phyloP scores from a whole-genome alignment of 352 stramenopile genomes.

The Phytopythium montanum region DNA sequence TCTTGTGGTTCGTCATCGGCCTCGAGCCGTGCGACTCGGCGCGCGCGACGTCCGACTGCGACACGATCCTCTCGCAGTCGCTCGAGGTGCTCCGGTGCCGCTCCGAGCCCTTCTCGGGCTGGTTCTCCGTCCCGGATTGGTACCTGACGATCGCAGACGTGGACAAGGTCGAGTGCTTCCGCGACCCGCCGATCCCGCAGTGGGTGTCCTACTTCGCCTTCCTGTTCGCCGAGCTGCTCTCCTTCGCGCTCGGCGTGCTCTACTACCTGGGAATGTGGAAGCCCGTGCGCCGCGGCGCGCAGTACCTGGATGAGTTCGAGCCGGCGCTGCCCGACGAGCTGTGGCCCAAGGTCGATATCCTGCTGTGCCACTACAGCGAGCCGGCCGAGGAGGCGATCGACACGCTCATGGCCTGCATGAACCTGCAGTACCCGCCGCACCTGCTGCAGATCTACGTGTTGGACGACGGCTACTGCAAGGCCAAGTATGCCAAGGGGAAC shows the following conservation, averaged over 20 bases:
- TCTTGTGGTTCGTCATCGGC: conserved; percentile 83
- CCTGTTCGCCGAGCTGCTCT: conserved; percentile 63
- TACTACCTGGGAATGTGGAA: conserved; percentile 91
- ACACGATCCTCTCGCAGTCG: conserved; percentile 55
- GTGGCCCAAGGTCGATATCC: conserved; percentile 82
- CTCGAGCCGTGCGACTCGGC: conserved; percentile 72
- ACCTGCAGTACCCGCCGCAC: conserved; percentile 85
- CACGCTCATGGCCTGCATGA: conserved; percentile 84
- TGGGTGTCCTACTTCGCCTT: conserved; percentile 82
- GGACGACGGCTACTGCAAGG: conserved; percentile 81
- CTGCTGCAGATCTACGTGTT: conserved; percentile 84
- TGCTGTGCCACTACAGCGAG: conserved; percentile 82
- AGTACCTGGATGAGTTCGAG: conserved; percentile 89
- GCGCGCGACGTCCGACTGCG: conserved; percentile 47
- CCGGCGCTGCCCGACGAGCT: conserved; percentile 74
- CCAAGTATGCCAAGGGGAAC: conserved; percentile 81
- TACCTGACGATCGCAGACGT: conserved; percentile 67
- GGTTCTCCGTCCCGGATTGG: conserved; percentile 63
- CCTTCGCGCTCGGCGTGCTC: conserved; percentile 59
- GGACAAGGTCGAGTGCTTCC: conserved; percentile 73
- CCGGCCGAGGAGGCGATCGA: conserved; percentile 83
- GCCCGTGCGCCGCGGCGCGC: conserved; percentile 75
- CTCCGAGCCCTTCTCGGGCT: conserved; percentile 52
- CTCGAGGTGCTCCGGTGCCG: conserved; percentile 47
- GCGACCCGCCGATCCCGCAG: conserved; percentile 70